These are phyloP conservation scores for Xylariaceae sp. DNA, from an alignment of 2,329 filamentous ascomycete species.

Conservation along the genomic window DNA sequence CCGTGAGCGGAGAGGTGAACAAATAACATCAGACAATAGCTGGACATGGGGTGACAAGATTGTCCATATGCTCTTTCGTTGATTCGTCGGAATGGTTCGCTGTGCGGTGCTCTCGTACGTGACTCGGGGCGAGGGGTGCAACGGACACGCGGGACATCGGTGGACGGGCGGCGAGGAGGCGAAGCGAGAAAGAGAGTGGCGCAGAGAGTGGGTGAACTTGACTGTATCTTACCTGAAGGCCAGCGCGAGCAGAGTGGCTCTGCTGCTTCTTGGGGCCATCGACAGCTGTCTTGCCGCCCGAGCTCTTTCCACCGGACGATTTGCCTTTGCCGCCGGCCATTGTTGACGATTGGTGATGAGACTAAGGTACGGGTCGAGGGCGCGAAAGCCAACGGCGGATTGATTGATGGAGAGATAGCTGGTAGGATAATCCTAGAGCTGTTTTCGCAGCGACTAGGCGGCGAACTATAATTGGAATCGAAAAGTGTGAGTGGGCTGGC, in stretches of 20 bases:
- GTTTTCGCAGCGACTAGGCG: constrained; percentile 6
- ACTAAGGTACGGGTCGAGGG: constrained; percentile 17
- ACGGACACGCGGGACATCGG: neutral
- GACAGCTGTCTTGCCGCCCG: constrained; percentile 41
- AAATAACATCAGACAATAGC: neutral
- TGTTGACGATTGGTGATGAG: constrained; percentile 31
- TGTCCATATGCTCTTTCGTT: neutral
- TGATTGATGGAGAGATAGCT: neutral
- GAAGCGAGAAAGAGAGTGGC: constrained; percentile 4
- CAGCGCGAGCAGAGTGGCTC: constrained; percentile 93
- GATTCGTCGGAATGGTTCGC: neutral
- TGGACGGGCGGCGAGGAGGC: neutral
- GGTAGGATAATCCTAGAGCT: neutral
- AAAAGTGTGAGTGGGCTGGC: neutral
- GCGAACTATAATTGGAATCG: neutral
- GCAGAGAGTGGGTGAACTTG: constrained; percentile 12
- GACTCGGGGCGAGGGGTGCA: constrained; percentile 10
- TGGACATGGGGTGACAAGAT: neutral
- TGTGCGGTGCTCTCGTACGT: constrained; percentile 4
- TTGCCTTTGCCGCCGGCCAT: constrained; percentile 91
- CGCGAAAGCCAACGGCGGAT: constrained; percentile 20
- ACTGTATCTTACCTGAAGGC: constrained; percentile 74
- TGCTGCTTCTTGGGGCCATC: constrained; percentile 79
- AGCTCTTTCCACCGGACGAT: constrained; percentile 70
- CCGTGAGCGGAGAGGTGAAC: neutral